Evolutionary conservation across 441 rosid species (phyloP).

Genomic region (Croton setiger): DNA sequence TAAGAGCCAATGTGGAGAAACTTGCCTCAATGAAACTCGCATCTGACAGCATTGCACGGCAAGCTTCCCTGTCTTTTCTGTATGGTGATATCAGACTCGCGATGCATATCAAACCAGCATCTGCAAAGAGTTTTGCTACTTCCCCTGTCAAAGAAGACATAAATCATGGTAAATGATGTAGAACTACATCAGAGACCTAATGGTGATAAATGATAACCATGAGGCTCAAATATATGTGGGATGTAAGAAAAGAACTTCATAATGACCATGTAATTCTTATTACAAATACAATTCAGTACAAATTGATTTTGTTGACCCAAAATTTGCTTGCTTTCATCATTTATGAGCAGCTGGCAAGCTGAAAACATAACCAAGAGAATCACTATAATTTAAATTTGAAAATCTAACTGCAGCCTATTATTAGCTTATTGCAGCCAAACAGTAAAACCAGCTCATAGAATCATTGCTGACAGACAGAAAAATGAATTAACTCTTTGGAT

Average conservation of each 20-base stretch:
- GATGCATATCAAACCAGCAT: conserved; percentile 84
- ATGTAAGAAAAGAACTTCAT: not conserved
- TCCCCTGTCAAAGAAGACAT: conserved; percentile 44
- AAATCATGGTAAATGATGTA: conserved; percentile 13
- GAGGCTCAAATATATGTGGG: not conserved
- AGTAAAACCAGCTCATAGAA: not conserved
- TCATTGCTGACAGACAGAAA: not conserved
- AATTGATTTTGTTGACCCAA: not conserved
- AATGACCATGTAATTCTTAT: conserved; percentile 1
- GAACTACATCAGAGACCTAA: conserved; percentile 9
- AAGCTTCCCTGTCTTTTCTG: conserved; percentile 79
- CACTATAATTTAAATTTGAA: not conserved
- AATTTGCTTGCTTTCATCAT: not conserved
- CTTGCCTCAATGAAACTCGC: conserved; percentile 72
- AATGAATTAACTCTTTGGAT: not conserved
- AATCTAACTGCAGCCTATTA: not conserved
- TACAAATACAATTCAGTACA: not conserved
- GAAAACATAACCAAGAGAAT: not conserved
- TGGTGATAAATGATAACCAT: not conserved
- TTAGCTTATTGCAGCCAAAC: not conserved
- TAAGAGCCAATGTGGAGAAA: conserved; percentile 7
- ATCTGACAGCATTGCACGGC: conserved; percentile 68
- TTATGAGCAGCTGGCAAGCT: not conserved
- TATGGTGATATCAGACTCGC: conserved; percentile 94
- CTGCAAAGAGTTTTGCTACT: conserved; percentile 86